Conservation (phyloP, 2,329 filamentous ascomycete species). For the Colletotrichum nymphaeae region DNA sequence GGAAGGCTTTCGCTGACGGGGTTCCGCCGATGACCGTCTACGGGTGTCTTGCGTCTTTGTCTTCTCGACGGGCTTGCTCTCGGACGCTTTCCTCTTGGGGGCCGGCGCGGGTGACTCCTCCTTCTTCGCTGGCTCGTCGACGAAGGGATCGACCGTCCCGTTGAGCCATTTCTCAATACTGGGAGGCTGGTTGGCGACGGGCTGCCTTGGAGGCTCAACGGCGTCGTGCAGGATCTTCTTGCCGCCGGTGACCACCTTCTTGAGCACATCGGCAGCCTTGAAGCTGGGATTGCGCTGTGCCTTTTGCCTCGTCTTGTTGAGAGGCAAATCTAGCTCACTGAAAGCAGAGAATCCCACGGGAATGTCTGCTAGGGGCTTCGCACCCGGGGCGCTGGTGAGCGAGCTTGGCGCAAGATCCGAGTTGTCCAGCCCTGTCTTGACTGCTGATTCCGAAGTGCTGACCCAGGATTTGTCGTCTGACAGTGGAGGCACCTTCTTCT, state of each 20-base stretch:
- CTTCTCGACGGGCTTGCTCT: slow-evolving; percentile 43
- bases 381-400: slow-evolving; percentile 41
- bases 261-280: slow-evolving; percentile 70
- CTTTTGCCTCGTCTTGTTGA: slow-evolving; percentile 56
- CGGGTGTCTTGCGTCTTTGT: slow-evolving; percentile 37
- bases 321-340: slow-evolving; percentile 69
- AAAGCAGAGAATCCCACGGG: slow-evolving; percentile 76
- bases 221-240: slow-evolving; percentile 74
- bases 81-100: slow-evolving; percentile 46
- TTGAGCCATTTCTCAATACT: slow-evolving; percentile 76
- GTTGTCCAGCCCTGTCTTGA: slow-evolving; percentile 28
- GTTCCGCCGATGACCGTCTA: slow-evolving; percentile 41
- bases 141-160: slow-evolving; percentile 71
- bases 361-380: slow-evolving; percentile 69
- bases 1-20: slow-evolving; percentile 37
- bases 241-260: slow-evolving; percentile 72
- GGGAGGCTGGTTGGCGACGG: slow-evolving; percentile 65
- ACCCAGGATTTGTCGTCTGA: slow-evolving; percentile 43
- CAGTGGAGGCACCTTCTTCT: slow-evolving; percentile 21
- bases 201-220: slow-evolving; percentile 64
- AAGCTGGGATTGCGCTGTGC: slow-evolving; percentile 67
- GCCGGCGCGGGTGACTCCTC: slow-evolving; percentile 33
- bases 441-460: slow-evolving; percentile 41
- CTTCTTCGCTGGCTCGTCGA: slow-evolving; percentile 52
- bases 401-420: slow-evolving; percentile 55